Conservation (phyloP, 2,329 filamentous ascomycete species). For the Sordariomycetes sp. region DNA sequence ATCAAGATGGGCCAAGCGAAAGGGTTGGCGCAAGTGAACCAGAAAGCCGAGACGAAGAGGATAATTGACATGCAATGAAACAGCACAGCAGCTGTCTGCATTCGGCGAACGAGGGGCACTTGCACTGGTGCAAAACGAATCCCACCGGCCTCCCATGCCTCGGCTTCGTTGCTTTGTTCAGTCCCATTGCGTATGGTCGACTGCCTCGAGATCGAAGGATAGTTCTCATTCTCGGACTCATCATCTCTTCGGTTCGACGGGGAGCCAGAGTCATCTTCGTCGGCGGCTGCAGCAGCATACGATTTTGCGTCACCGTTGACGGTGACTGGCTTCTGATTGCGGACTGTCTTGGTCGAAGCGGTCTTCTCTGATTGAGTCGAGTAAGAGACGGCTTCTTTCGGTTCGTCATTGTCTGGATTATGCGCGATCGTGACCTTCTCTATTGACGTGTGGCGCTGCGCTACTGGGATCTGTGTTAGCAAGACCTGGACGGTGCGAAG, state of each 20-base stretch:
- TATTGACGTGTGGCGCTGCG: too few species aligned
- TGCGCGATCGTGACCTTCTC: too few species aligned
- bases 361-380: too few species aligned
- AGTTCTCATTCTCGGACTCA: slow-evolving; percentile 10
- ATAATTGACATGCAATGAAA: slow-evolving; percentile 65
- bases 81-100: slow-evolving; percentile 72
- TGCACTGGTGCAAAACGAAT: slow-evolving; percentile 80
- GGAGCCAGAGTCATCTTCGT: slow-evolving; percentile 4
- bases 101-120: slow-evolving; percentile 59
- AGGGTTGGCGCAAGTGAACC: slow-evolving; percentile 83
- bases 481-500: too few species aligned
- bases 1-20: slow-evolving; percentile 76
- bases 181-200: neutral
- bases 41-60: slow-evolving; percentile 70
- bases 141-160: slow-evolving; percentile 31
- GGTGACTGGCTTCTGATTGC: neutral
- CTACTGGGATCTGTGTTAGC: too few species aligned
- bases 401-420: too few species aligned
- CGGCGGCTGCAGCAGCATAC: slow-evolving; percentile 3
- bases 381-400: too few species aligned
- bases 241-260: neutral
- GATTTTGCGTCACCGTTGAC: slow-evolving; percentile 2
- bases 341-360: too few species aligned
- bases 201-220: neutral
- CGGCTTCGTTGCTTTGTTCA: slow-evolving; percentile 14